These are phyloP conservation scores for Puccinia hordei DNA, from an alignment of 1,284 basidiomycete species.

Conservation along the genomic window DNA sequence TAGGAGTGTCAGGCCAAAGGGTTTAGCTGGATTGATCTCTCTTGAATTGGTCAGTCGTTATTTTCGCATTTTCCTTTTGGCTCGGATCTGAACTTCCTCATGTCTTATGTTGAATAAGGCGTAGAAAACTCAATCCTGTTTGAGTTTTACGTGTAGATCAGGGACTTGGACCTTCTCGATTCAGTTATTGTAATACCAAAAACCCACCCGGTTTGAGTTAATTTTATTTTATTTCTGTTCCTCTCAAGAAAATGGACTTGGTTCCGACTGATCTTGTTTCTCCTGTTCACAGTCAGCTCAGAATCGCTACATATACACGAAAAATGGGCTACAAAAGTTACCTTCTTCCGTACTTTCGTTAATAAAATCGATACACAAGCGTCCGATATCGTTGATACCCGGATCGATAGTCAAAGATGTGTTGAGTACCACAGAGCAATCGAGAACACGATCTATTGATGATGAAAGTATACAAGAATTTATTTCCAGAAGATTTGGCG, in stretches of 20 bases:
- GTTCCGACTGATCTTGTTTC: background rate
- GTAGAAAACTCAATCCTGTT: too few species aligned
- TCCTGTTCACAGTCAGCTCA: conserved; percentile 65
- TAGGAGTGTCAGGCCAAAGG: conserved; percentile 74
- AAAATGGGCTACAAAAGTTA: conserved; percentile 64
- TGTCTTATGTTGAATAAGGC: too few species aligned
- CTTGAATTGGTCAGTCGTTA: conserved; percentile 59
- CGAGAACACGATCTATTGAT: conserved; percentile 58
- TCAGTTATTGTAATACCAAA: conserved; percentile 40
- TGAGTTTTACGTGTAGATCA: conserved; percentile 25
- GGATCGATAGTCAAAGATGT: conserved; percentile 54
- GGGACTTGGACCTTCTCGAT: conserved; percentile 41
- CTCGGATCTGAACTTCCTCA: background rate
- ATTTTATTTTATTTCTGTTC: conserved; percentile 4
- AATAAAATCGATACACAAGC: conserved; percentile 58
- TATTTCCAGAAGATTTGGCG: conserved; percentile 74
- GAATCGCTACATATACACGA: conserved; percentile 73
- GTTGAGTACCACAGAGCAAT: conserved; percentile 62
- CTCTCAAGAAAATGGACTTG: background rate
- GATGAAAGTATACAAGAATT: conserved; percentile 86
- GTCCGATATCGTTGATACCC: conserved; percentile 53
- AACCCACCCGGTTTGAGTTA: conserved; percentile 39
- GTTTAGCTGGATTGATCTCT: conserved; percentile 63
- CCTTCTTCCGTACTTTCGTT: conserved; percentile 61
- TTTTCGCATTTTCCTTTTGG: background rate